These are phyloP conservation scores for Exophiala viscosa DNA, from an alignment of 2,329 filamentous ascomycete genomes.

Conservation along the genomic window DNA sequence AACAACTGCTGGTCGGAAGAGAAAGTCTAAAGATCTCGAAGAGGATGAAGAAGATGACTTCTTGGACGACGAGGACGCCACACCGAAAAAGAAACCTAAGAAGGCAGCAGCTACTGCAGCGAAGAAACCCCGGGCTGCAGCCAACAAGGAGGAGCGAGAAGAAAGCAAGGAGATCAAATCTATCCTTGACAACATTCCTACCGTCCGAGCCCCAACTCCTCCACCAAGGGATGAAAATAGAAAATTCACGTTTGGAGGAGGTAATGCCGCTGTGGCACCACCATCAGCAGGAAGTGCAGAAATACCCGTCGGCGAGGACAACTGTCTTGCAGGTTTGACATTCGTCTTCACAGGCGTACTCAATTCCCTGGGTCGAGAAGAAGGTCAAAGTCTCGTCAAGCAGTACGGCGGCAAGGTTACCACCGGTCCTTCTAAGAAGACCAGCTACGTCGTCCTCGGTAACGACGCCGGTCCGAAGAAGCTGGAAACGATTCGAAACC, in stretches of 20 bases:
- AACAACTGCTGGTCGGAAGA: conserved; percentile 43
- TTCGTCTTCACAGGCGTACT: conserved; percentile 96
- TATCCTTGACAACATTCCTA: conserved; percentile 84
- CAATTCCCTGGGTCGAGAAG: conserved; percentile 74
- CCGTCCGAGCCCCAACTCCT: conserved; percentile 76
- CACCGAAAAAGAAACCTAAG: conserved; percentile 46
- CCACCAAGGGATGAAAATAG: conserved; percentile 68
- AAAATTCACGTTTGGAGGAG: conserved; percentile 56
- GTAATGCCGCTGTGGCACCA: conserved; percentile 59
- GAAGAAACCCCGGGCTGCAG: conserved; percentile 53
- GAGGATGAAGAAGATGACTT: conserved; percentile 40
- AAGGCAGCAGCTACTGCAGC: conserved; percentile 37
- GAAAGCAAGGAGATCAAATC: conserved; percentile 73
- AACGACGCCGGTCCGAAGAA: conserved; percentile 91
- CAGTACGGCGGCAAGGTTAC: conserved; percentile 91
- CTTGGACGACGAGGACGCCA: conserved; percentile 49
- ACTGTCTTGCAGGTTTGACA: conserved; percentile 81
- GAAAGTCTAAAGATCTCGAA: conserved; percentile 54
- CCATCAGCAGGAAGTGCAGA: conserved; percentile 63
- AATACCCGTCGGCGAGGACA: conserved; percentile 76
- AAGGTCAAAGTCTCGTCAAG: conserved; percentile 82
- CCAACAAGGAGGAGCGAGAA: conserved; percentile 62
- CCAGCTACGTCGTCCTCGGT: conserved; percentile 87
- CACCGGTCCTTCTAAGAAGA: conserved; percentile 81
- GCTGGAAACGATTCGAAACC: conserved; percentile 74